A percentile compares a stretch with the other conserved stretches of the same genome.
Evolutionary conservation across 2,329 filamentous ascomycete genomes (phyloP).

Genomic region (Harringtonia lauricola): DNA sequence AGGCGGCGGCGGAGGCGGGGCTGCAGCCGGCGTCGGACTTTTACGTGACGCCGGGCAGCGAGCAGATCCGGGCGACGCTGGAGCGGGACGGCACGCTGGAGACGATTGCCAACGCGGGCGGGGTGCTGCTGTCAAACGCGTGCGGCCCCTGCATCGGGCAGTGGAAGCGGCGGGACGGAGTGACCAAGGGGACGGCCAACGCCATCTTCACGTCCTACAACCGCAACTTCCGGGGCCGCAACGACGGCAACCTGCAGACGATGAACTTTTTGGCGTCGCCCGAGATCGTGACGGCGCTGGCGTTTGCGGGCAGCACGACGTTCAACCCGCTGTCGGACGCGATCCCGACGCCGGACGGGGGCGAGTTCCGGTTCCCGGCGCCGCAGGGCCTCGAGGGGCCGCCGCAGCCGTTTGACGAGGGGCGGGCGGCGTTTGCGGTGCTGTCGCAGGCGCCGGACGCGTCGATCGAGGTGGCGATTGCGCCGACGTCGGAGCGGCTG

Average conservation of each 20-base stretch:
- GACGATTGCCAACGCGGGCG: slow-evolving; percentile 78
- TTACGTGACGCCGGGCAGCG: slow-evolving; percentile 92
- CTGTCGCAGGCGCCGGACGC: slow-evolving; percentile 62
- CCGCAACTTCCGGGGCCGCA: slow-evolving; percentile 93
- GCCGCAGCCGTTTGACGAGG: slow-evolving; percentile 58
- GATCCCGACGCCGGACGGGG: slow-evolving; percentile 68
- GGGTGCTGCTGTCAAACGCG: slow-evolving; percentile 84
- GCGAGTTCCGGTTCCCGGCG: slow-evolving; percentile 74
- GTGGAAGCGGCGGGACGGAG: slow-evolving; percentile 84
- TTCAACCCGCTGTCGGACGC: slow-evolving; percentile 94
- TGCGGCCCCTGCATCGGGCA: slow-evolving; percentile 92
- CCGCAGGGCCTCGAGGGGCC: slow-evolving; percentile 60
- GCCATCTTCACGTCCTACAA: slow-evolving; percentile 97
- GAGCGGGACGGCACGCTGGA: slow-evolving; percentile 79
- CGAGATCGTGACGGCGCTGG: slow-evolving; percentile 92
- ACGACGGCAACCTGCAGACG: slow-evolving; percentile 90
- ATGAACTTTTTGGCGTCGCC: slow-evolving; percentile 99
- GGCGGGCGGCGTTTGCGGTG: slow-evolving; percentile 63
- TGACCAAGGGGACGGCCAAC: slow-evolving; percentile 76
- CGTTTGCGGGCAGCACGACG: slow-evolving; percentile 81
- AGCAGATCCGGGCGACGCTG: slow-evolving; percentile 91
- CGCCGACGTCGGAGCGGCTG: slow-evolving; percentile 79
- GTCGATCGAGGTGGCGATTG: slow-evolving; percentile 61
- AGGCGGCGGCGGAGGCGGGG: slow-evolving; percentile 81
- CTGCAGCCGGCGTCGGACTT: slow-evolving; percentile 83